Evolutionary conservation across 257 asterid genomes (phyloP).

Genomic region (Solanum gandarillasii): DNA sequence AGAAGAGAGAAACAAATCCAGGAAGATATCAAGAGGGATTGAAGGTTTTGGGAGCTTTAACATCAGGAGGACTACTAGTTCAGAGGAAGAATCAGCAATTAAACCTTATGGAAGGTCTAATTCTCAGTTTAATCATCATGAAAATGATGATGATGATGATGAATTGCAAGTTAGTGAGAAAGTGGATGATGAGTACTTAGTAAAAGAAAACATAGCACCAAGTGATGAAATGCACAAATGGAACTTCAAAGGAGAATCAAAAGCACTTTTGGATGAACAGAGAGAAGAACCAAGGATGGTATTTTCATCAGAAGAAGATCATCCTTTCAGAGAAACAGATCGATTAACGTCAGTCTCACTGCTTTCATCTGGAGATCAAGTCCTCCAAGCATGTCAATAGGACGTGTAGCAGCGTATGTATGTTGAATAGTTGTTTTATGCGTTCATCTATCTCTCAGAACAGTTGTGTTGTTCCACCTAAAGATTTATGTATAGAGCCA

Average conservation of each 20-base stretch:
- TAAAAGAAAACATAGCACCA: constrained; percentile 44
- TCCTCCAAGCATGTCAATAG: constrained; percentile 21
- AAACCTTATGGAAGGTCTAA: constrained; percentile 40
- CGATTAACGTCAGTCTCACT: constrained; percentile 25
- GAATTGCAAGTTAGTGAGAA: not conserved
- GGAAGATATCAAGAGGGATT: constrained; percentile 67
- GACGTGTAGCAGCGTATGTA: not conserved
- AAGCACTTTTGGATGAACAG: constrained; percentile 30
- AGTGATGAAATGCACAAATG: constrained; percentile 9
- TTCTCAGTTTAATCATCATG: constrained; percentile 39
- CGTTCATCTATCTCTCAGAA: not conserved
- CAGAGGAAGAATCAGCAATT: constrained; percentile 20
- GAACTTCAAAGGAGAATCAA: constrained; percentile 23
- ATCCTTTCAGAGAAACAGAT: constrained; percentile 41
- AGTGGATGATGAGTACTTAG: not conserved
- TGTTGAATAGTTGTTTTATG: not conserved
- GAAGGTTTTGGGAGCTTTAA: constrained; percentile 84
- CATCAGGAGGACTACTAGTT: constrained; percentile 13
- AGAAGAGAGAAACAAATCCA: constrained; percentile 62
- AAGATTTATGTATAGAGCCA: not conserved
- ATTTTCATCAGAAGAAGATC: constrained; percentile 20
- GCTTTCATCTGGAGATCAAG: constrained; percentile 33
- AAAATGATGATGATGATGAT: constrained; percentile 13
- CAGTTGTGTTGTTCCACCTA: not conserved
- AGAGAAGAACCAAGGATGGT: constrained; percentile 2